A percentile compares a stretch with the other conserved stretches of the same genome.
phyloP scores from a whole-genome alignment of 768 basidiomycete species.

The Trametes maxima region DNA sequence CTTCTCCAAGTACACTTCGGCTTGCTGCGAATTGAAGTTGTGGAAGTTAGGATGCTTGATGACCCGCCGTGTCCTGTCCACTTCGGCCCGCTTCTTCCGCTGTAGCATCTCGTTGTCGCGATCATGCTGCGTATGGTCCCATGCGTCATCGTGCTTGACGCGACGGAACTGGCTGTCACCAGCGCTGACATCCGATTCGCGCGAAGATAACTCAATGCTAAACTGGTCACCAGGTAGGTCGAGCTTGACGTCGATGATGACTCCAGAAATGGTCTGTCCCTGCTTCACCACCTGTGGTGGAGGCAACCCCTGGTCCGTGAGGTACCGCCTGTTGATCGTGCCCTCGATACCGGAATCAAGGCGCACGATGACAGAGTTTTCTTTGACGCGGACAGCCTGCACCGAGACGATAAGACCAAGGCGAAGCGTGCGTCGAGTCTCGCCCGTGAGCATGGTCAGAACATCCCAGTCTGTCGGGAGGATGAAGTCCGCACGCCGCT shows the following conservation, averaged over 20 bases:
- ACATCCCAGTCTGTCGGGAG: slow-evolving; percentile 76
- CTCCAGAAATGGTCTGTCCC: slow-evolving; percentile 78
- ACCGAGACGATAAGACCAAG: slow-evolving; percentile 83
- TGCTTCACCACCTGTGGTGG: slow-evolving; percentile 56
- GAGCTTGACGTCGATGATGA: slow-evolving; percentile 74
- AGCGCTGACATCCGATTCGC: slow-evolving; percentile 56
- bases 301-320: slow-evolving; percentile 42
- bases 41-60: slow-evolving; percentile 99
- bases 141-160: slow-evolving; percentile 58
- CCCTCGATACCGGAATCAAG: slow-evolving; percentile 97
- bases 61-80: slow-evolving; percentile 76
- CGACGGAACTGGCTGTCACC: slow-evolving; percentile 68
- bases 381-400: slow-evolving; percentile 58
- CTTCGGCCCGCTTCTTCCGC: slow-evolving; percentile 85
- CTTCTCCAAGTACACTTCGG: slow-evolving; percentile 85
- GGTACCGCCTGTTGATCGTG: slow-evolving; percentile 59
- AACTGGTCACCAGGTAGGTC: slow-evolving; percentile 63
- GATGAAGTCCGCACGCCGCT: slow-evolving; percentile 67
- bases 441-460: slow-evolving; percentile 93
- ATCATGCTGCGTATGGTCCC: slow-evolving; percentile 65
- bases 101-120: slow-evolving; percentile 72
- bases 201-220: slow-evolving; percentile 73
- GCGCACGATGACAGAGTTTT: slow-evolving; percentile 58
- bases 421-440: slow-evolving; percentile 77
- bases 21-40: slow-evolving; percentile 87